phyloP scores from a whole-genome alignment of 164 flowering plant species.

The Kingdonia uniflora region DNA sequence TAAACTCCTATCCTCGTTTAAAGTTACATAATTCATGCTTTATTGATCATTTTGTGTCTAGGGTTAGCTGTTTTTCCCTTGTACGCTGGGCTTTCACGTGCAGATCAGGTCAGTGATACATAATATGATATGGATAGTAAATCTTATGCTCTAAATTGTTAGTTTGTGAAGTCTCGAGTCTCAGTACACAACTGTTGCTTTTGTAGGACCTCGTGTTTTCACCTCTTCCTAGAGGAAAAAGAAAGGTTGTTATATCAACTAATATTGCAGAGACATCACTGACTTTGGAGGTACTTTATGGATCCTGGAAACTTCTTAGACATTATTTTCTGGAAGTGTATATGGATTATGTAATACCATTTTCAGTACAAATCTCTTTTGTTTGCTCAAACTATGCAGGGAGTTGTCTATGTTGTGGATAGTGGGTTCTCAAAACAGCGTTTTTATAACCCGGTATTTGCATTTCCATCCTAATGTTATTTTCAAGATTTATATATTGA shows the following conservation, averaged over 20 bases:
- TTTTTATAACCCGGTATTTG: slow-evolving; percentile 86
- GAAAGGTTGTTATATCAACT: slow-evolving; percentile 89
- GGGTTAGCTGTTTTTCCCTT: slow-evolving; percentile 71
- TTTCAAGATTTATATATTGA: not conserved
- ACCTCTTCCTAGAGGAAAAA: slow-evolving; percentile 87
- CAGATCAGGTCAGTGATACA: slow-evolving; percentile 60
- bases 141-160: not conserved
- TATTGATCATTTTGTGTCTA: slow-evolving; percentile 15
- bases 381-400: slow-evolving; percentile 34
- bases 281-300: slow-evolving; percentile 69
- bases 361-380: slow-evolving; percentile 3
- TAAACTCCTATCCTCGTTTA: too few relatives aligned
- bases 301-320: not conserved
- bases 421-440: slow-evolving; percentile 95
- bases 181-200: not conserved
- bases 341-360: not conserved
- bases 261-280: slow-evolving; percentile 98
- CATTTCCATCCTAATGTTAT: not conserved
- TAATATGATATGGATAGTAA: not conserved
- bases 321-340: too few relatives aligned
- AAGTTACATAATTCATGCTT: too few relatives aligned
- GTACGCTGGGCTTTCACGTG: slow-evolving; percentile 87
- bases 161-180: slow-evolving; percentile 1
- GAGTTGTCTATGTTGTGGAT: slow-evolving; percentile 93
- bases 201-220: slow-evolving; percentile 75